Evolutionary conservation across 768 basidiomycete species (phyloP).

Genomic region (Saitozyma podzolica): DNA sequence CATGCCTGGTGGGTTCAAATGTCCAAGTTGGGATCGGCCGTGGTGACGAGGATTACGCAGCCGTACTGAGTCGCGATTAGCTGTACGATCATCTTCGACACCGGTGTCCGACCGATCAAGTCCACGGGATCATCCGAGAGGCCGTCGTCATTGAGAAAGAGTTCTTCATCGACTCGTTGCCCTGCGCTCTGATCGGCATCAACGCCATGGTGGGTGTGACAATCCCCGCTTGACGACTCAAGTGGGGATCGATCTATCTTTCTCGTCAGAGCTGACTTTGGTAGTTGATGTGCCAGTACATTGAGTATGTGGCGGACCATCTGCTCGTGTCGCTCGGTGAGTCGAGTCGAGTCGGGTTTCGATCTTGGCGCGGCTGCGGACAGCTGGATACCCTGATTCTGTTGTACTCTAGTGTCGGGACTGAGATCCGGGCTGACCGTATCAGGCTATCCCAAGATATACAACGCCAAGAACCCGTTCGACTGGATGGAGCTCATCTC

Average conservation of each 20-base stretch:
- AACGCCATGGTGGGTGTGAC: constrained; percentile 38
- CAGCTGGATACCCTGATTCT: too few relatives aligned
- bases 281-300: constrained; percentile 53
- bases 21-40: neutral
- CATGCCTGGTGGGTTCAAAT: constrained; percentile 25
- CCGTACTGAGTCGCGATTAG: constrained; percentile 3
- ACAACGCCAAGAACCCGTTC: constrained; percentile 52
- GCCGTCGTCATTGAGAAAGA: constrained; percentile 52
- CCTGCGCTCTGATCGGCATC: constrained; percentile 49
- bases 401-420: too few relatives aligned
- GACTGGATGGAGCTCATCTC: constrained; percentile 87
- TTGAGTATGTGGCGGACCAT: constrained; percentile 52
- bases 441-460: constrained; percentile 49
- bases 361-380: neutral
- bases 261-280: constrained; percentile 1
- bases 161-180: constrained; percentile 51
- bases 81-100: constrained; percentile 42
- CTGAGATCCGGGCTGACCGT: neutral
- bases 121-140: constrained; percentile 47
- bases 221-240: neutral
- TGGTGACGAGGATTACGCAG: neutral
- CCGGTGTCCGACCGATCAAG: constrained; percentile 38
- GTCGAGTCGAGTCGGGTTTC: constrained; percentile 1
- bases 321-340: constrained; percentile 40
- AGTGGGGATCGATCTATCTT: too few relatives aligned